phyloP scores from a whole-genome alignment of 441 rosid genomes.

The Macaranga tanarius region DNA sequence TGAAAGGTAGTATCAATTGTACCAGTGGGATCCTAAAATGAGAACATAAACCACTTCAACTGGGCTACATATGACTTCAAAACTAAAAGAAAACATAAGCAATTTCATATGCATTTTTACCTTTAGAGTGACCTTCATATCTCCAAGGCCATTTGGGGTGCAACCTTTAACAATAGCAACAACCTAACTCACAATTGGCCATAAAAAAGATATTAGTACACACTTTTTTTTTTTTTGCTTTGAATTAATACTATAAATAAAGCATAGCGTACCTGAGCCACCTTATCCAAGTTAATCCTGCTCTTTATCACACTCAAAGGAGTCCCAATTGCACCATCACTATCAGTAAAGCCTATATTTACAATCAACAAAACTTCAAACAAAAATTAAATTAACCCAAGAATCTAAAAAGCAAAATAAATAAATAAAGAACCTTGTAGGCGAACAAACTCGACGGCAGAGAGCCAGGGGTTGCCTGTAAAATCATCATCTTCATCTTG shows the following conservation, averaged over 20 bases:
- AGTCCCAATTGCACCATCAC: conserved; percentile 62
- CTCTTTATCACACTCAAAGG: conserved; percentile 59
- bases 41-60: conserved; percentile 11
- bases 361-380: not conserved
- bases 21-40: conserved; percentile 75
- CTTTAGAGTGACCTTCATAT: conserved; percentile 81
- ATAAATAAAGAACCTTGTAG: conserved; percentile 41
- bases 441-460: conserved; percentile 56
- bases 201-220: not conserved
- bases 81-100: not conserved
- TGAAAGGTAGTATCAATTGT: conserved; percentile 73
- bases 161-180: conserved; percentile 70
- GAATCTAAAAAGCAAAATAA: too few species aligned
- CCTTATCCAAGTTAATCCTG: conserved; percentile 38
- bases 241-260: not conserved
- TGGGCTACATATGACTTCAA: not conserved
- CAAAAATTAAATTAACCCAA: conserved; percentile 4
- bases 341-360: conserved; percentile 51
- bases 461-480: conserved; percentile 56
- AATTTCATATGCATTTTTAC: conserved; percentile 34
- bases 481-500: conserved; percentile 53
- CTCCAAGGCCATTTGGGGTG: conserved; percentile 77
- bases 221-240: not conserved
- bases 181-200: conserved; percentile 38
- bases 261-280: conserved; percentile 46